A percentile compares a stretch with the other conserved stretches of the same genome.
These are phyloP conservation scores for Pichia sporocuriosa DNA, from an alignment of 805 yeast species.

Conservation along the genomic window DNA sequence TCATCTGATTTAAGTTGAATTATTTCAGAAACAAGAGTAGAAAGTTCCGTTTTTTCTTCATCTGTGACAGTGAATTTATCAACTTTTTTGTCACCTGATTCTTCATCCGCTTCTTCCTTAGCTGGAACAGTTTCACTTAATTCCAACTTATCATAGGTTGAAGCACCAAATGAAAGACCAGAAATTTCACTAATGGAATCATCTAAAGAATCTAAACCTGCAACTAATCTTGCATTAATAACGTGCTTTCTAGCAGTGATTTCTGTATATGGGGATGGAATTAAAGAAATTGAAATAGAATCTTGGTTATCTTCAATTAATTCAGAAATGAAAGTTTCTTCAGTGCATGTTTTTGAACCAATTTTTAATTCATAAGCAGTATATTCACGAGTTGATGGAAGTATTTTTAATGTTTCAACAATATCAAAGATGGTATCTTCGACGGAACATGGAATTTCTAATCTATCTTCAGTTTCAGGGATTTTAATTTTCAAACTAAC, in stretches of 20 bases:
- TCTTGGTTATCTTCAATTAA: slow-evolving; percentile 26
- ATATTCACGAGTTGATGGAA: slow-evolving; percentile 49
- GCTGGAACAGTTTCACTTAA: slow-evolving; percentile 28
- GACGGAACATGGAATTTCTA: slow-evolving; percentile 23
- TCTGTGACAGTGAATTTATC: slow-evolving; percentile 22
- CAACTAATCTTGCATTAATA: slow-evolving; percentile 52
- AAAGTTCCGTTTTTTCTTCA: slow-evolving; percentile 27
- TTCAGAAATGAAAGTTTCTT: slow-evolving; percentile 22
- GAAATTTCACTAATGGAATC: slow-evolving; percentile 35
- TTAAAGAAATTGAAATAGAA: slow-evolving; percentile 38
- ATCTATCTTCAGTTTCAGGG: slow-evolving; percentile 7
- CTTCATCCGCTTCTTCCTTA: slow-evolving; percentile 13
- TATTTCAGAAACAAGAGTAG: slow-evolving; percentile 17
- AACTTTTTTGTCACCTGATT: slow-evolving; percentile 16
- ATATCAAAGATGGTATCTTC: slow-evolving; percentile 51
- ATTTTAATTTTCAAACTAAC: slow-evolving; percentile 11
- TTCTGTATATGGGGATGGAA: slow-evolving; percentile 53
- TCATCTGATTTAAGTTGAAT: slow-evolving; percentile 11
- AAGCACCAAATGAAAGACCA: slow-evolving; percentile 42
- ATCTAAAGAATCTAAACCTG: slow-evolving; percentile 44
- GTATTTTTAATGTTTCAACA: slow-evolving; percentile 48
- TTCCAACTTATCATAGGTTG: slow-evolving; percentile 38
- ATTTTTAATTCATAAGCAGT: slow-evolving; percentile 50
- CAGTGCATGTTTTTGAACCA: slow-evolving; percentile 30
- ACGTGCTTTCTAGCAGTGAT: slow-evolving; percentile 57